Evolutionary conservation across 371 early-diverging fungal genomes (phyloP), one percentile per base, ranked within the genome.

Genomic region (Basidiobolus meristosporus): DNA sequence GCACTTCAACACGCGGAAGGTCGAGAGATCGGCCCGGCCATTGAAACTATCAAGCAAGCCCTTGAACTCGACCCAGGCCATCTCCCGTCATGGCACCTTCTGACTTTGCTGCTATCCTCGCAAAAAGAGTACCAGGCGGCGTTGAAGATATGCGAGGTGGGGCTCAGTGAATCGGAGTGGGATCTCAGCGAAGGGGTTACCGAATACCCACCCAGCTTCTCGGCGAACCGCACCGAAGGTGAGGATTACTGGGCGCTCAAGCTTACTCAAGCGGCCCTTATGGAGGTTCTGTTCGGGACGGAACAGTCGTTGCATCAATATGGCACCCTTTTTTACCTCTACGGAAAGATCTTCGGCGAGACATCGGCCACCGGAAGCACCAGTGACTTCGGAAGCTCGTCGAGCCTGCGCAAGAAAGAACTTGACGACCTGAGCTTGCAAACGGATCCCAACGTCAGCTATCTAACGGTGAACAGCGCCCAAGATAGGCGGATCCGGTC

Each of bases 11-110:
- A 70, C 15, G 86, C 87, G 5, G 75, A 84, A 36, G 73, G 74
- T 50, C 79, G 86, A 11, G 78, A 86, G 50, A 65, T 82, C 19
- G 38, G 59, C 1, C 65, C 69, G 31, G 89, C 91, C 2, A 68
- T 82, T 10, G 46, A 48, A 11, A 48, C 62, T 0, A 57, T 79
- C 9, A 77, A 70, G 36, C 56, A 68, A 28, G 70, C 82, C 0
- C 47, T 89, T 26, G 57, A 57, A 31, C 37, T 69, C 16, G 68
- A 84, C 28, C 51, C 81, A 0, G 43, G 54, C 1, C 64, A 76
- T 40, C 57, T 79, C 21, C 65, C 78, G 3, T 76, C 84, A 1
- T 93, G 89, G 88, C 84, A 93, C 51, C 59, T 93, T 17, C 52
- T 93, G 12, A 79, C 73, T 0, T 61, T 90, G 31, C 51, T 86